Evolutionary conservation across 148 eudicot genomes (phyloP).

Genomic region (Rhododendron ferrugineum): DNA sequence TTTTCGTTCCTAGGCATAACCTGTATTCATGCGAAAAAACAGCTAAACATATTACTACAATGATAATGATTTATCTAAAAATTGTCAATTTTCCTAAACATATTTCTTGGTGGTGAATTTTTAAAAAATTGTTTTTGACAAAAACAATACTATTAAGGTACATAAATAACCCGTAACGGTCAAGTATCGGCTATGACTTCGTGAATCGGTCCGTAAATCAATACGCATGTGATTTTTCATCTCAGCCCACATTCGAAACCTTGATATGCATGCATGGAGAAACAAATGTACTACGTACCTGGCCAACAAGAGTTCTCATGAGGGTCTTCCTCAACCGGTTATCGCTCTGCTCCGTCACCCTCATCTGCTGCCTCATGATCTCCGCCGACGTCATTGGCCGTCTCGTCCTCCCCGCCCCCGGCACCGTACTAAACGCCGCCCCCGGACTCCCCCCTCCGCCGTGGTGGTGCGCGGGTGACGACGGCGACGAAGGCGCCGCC

Average conservation of each 20-base stretch:
- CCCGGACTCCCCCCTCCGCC: constrained; percentile 41
- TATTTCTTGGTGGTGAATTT: no score
- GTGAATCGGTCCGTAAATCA: no score
- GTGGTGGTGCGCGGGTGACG: constrained; percentile 28
- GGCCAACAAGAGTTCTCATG: constrained; percentile 95
- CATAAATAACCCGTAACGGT: no score
- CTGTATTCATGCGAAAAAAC: no score
- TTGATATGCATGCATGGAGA: not conserved
- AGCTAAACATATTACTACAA: no score
- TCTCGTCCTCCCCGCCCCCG: constrained; percentile 23
- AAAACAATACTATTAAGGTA: no score
- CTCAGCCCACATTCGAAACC: no score
- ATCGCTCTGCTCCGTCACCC: constrained; percentile 86
- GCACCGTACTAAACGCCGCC: constrained; percentile 29
- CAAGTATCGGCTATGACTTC: no score
- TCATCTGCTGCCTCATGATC: constrained; percentile 96
- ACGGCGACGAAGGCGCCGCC: constrained; percentile 17
- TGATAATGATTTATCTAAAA: no score
- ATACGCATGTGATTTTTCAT: no score
- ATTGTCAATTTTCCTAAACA: no score
- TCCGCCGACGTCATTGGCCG: constrained; percentile 88
- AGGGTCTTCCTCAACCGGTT: constrained; percentile 85
- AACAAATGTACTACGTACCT: constrained; percentile 45
- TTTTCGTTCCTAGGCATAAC: no score
- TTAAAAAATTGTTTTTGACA: not conserved